Base-by-base conservation (phyloP, 495 filamentous ascomycete genomes). In the Penicillium robsamsonii region DNA sequence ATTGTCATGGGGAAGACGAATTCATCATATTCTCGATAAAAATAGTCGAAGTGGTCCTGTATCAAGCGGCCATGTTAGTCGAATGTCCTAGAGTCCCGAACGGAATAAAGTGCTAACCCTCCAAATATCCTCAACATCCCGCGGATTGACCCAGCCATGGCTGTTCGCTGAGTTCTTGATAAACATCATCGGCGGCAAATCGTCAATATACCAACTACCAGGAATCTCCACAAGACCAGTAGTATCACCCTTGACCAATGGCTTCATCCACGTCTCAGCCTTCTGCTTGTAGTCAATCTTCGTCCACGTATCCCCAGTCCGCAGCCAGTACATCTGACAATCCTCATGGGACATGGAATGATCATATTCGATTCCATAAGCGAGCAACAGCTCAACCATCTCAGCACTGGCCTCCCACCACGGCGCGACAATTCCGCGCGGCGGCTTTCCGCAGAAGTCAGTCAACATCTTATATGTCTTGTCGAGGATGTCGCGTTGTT, bases 381-480 rank as follows among this genome's bases (percentile, higher is more conserved):
- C 80, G 27, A 87, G 74, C 47, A 90, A 75, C 46, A 89, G 71
- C 46, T 87, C 79, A 0, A 83, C 83, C 6, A 83, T 81, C 62
- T 90, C 86, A 43, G 79, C 73, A 55, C 76, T 81, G 10, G 84
- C 85, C 56, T 86, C 81, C 87, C 87, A 65, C 64, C 76, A 80
- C 2, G 81, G 82, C 12, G 82, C 82, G 1, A 88, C 87, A 43
- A 77, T 84, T 8, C 87, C 87, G 10, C 85, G 71, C 0, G 87
- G 89, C 11, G 87, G 86, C 70, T 91, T 91, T 10, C 86, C 85
- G 42, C 82, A 83, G 62, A 92, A 91, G 5, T 87, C 82, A 1
- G 84, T 88, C 44, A 91, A 73, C 63, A 90, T 79, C n/a, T 78
- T 78, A 64, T 86, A 90, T 3, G 86, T 89, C 68, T 90, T 88